Base-by-base conservation (phyloP, 2,329 filamentous ascomycete genomes). In the Zalaria sp. region DNA sequence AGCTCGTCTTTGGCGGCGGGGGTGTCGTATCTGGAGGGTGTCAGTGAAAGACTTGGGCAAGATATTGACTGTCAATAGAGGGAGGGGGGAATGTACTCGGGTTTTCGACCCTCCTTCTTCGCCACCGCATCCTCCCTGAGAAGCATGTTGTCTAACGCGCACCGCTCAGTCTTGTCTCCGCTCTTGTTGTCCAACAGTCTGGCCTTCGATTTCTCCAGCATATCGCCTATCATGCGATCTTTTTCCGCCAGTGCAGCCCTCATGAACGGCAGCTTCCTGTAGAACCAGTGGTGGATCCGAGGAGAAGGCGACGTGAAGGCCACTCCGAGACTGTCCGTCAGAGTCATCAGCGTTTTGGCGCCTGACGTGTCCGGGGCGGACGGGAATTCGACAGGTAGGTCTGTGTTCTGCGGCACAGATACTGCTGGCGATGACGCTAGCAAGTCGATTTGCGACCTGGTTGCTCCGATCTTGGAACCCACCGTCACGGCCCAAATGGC, bases 401-500 rank as follows among this genome's bases (percentile, higher is more conserved):
- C 45, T 1, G 31, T 35, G 25, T 39, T 25, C 2, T 8, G 11
- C 9, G 45, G 42, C 6, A 48, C 18, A 4, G 42, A 25, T 0
- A 50, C 6, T 1, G 41, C 38, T 3, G 47, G 31, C 2, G 47
- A 9, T 4, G 35, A 26, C 3, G 45, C 36, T 6, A 56, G 39
- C 7, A 44, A 35, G 7, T 44, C 35, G 9, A 45, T 37, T 31
- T 52, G 49, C 3, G 31, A 40, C 10, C 37, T 42, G n/a, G 46
- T 54, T 2, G 58, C 50, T 2, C 57, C 55, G n/a, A 58, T 51
- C n/a, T 59, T 47, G 2, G 56, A 52, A 3, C 61, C 63, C 9
- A 65, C 53, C 0, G 60, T 48, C 5, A 55, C 57, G 0, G 57
- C 59, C 58, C 58, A 66, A 27, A 65, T 61, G 9, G 53, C 57